Percentiles rank a stretch among this genome's conserved stretches.
Conservation (phyloP, 768 basidiomycete species). For the Russula emetica region DNA sequence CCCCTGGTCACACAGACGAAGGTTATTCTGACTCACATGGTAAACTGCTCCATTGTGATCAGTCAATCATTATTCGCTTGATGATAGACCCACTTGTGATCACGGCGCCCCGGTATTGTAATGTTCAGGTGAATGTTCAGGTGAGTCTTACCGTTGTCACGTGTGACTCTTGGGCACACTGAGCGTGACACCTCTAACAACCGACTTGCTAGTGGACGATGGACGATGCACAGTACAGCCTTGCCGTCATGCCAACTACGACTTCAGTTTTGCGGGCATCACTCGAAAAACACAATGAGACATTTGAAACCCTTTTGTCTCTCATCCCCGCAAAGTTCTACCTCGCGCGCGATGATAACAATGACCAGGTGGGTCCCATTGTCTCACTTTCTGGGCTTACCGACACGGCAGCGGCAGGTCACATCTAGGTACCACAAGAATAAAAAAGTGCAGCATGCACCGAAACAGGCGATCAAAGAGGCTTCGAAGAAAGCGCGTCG, state of each 20-base stretch:
- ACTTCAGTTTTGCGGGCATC: conserved; percentile 47
- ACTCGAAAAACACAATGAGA: conserved; percentile 78
- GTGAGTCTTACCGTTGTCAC: no score
- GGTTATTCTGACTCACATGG: conserved; percentile 8
- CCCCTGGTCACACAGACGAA: conserved; percentile 1
- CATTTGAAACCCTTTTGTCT: conserved; percentile 76
- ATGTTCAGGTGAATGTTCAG: no score
- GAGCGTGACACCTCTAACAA: neutral
- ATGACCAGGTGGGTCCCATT: conserved; percentile 55
- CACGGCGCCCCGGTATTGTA: no score
- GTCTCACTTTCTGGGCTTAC: neutral
- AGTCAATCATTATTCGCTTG: no score
- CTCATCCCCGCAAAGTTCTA: conserved; percentile 92
- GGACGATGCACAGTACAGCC: no score
- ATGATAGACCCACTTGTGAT: no score
- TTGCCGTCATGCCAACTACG: conserved; percentile 22
- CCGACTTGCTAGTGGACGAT: neutral
- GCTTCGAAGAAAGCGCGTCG: conserved; percentile 83
- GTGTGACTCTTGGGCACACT: no score
- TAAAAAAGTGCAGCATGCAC: conserved; percentile 71
- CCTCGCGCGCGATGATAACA: conserved; percentile 59
- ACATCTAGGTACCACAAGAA: conserved; percentile 78
- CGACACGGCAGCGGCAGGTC: conserved; percentile 34
- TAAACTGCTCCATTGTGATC: neutral
- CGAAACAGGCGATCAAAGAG: conserved; percentile 85